Conservation (phyloP, 2,329 filamentous ascomycete species). For the Cercospora beticola region DNA sequence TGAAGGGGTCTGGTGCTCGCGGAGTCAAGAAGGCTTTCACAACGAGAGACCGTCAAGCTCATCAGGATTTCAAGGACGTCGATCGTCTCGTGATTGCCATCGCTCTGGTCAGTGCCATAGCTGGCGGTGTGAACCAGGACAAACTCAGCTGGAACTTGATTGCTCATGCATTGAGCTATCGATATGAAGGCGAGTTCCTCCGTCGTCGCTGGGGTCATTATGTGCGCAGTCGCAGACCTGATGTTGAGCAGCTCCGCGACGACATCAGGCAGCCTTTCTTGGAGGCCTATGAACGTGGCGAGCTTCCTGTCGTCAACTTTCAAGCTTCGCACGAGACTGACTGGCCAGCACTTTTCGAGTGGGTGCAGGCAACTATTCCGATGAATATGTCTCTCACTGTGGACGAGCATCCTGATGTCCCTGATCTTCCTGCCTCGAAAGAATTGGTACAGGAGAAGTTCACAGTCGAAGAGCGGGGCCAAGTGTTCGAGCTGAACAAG, state of each 20-base stretch:
- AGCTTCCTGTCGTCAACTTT: constrained; percentile 63
- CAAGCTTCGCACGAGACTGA: constrained; percentile 65
- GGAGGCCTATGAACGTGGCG: constrained; percentile 62
- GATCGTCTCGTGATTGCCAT: constrained; percentile 37
- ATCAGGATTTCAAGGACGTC: constrained; percentile 30
- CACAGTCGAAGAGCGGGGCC: constrained; percentile 15
- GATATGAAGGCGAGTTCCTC: constrained; percentile 40
- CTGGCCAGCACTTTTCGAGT: constrained; percentile 65
- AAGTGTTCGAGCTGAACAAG: constrained; percentile 18
- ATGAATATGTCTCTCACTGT: constrained; percentile 11
- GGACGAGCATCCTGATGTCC: constrained; percentile 41
- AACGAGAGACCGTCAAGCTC: constrained; percentile 25
- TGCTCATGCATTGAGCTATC: constrained; percentile 42
- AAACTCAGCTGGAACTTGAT: constrained; percentile 45
- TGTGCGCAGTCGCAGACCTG: constrained; percentile 25
- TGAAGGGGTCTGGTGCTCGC: constrained; percentile 5
- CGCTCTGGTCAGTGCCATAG: constrained; percentile 35
- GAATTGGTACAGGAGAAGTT: constrained; percentile 20
- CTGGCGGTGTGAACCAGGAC: constrained; percentile 39
- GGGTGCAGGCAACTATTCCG: constrained; percentile 56
- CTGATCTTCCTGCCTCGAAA: constrained; percentile 18
- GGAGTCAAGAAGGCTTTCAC: constrained; percentile 12
- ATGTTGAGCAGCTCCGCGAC: constrained; percentile 53
- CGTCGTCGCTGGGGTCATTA: constrained; percentile 41
- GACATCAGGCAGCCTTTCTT: constrained; percentile 67